phyloP scores from a whole-genome alignment of 257 asterid species.

The Lithospermum erythrorhizon region DNA sequence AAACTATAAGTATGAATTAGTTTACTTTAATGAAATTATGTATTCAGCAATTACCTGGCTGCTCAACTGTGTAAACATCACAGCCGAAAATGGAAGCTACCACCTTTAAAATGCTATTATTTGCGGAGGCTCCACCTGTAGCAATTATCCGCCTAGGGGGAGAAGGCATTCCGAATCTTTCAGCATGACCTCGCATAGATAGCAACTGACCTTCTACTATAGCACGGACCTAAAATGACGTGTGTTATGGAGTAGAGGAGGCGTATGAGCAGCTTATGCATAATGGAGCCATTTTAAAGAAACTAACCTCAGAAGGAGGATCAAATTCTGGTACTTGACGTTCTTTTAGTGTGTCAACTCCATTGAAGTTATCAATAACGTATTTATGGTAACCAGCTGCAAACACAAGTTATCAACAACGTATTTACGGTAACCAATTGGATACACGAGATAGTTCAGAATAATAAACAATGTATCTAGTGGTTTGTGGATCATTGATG shows the following conservation, averaged over 20 bases:
- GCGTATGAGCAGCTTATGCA: background rate
- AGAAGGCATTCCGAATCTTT: conserved; percentile 84
- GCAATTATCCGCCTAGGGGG: conserved; percentile 92
- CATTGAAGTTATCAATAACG: conserved; percentile 47
- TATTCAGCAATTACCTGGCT: conserved; percentile 42
- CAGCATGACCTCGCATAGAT: conserved; percentile 85
- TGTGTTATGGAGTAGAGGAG: background rate
- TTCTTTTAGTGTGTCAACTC: conserved; percentile 49
- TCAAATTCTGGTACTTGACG: conserved; percentile 55
- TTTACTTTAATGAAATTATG: background rate
- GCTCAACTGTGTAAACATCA: conserved; percentile 59
- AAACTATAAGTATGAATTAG: too few relatives aligned
- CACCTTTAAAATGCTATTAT: conserved; percentile 37
- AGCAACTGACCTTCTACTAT: conserved; percentile 82
- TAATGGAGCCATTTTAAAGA: background rate
- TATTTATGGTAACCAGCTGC: conserved; percentile 81
- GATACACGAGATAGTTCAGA: too few relatives aligned
- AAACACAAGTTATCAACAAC: conserved; percentile 1
- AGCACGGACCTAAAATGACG: conserved; percentile 58
- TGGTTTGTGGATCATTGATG: too few relatives aligned
- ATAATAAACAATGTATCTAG: too few relatives aligned
- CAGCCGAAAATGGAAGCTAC: conserved; percentile 78
- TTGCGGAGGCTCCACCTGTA: conserved; percentile 93
- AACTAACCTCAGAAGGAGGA: conserved; percentile 64
- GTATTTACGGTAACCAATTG: too few relatives aligned